Percentiles rank a stretch among this genome's conserved stretches.
Evolutionary conservation across 495 filamentous ascomycete genomes (phyloP).

Genomic region (Filosporella fistucella): DNA sequence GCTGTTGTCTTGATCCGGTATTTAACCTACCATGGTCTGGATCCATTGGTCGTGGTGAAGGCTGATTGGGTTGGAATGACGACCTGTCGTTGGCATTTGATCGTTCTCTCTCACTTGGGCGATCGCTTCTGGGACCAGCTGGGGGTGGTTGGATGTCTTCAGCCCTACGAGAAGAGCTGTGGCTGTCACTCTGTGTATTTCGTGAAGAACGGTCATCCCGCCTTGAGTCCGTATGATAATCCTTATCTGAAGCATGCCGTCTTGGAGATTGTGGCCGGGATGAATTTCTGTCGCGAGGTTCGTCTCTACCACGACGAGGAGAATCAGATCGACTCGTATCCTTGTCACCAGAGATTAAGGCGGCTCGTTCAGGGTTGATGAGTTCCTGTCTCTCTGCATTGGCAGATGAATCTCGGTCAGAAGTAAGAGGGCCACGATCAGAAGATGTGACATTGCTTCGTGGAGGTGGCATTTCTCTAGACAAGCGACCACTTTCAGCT

Average conservation of each 20-base stretch:
- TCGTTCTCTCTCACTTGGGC: constrained; percentile 12
- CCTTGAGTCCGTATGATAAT: constrained; percentile 27
- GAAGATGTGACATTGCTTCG: constrained; percentile 35
- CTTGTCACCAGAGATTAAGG: constrained; percentile 40
- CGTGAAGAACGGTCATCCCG: constrained; percentile 43
- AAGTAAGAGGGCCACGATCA: constrained; percentile 22
- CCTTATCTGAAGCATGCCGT: constrained; percentile 33
- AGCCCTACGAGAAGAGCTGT: constrained; percentile 33
- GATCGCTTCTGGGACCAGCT: constrained; percentile 29
- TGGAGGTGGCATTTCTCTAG: constrained; percentile 25
- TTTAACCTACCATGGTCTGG: constrained; percentile 53
- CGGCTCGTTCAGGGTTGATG: constrained; percentile 54
- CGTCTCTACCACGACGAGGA: constrained; percentile 38
- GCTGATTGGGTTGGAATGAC: constrained; percentile 24
- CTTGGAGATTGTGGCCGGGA: constrained; percentile 46
- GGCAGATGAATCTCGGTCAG: constrained; percentile 12
- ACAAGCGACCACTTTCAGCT: constrained; percentile 15
- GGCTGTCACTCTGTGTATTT: constrained; percentile 20
- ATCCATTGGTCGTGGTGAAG: constrained; percentile 34
- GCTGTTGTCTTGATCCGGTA: constrained; percentile 35
- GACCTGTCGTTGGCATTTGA: constrained; percentile 9
- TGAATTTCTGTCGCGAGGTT: constrained; percentile 36
- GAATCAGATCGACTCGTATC: constrained; percentile 24
- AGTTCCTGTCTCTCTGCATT: constrained; percentile 26
- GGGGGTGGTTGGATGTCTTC: constrained; percentile 25